A percentile compares a stretch with the other conserved stretches of the same genome.
Conservation (phyloP, 2,329 filamentous ascomycete genomes). For the Cordyceps militaris region DNA sequence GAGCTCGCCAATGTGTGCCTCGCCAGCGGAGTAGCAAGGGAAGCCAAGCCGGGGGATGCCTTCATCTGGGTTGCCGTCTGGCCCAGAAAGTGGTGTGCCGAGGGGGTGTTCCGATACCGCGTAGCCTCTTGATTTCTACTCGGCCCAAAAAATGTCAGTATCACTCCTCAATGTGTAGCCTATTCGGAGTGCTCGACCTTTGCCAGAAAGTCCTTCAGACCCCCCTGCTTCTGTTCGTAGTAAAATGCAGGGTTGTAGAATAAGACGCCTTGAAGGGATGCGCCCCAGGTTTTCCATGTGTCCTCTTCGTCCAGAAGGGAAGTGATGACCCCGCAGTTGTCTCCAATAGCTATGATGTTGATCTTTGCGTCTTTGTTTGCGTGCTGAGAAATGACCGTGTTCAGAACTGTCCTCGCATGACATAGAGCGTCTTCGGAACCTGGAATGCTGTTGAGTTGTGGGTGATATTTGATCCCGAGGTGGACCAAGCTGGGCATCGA, state of each 20-base stretch:
- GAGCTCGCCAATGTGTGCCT: constrained; percentile 50
- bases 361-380: constrained; percentile 46
- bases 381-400: constrained; percentile 48
- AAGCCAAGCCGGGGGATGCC: constrained; percentile 47
- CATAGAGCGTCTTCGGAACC: constrained; percentile 48
- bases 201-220: constrained; percentile 43
- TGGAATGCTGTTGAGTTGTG: constrained; percentile 52
- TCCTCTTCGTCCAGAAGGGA: constrained; percentile 50
- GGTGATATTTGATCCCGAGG: constrained; percentile 42
- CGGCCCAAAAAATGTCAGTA: constrained; percentile 10
- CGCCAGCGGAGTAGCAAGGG: constrained; percentile 63
- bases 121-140: constrained; percentile 55
- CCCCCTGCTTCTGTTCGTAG: constrained; percentile 23
- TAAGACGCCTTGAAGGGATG: constrained; percentile 40
- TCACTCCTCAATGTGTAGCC: constrained; percentile 18
- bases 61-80: constrained; percentile 39
- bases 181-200: constrained; percentile 33
- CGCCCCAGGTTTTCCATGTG: constrained; percentile 41
- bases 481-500: constrained; percentile 59
- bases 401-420: constrained; percentile 63
- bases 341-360: constrained; percentile 65
- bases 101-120: constrained; percentile 43
- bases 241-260: constrained; percentile 41
- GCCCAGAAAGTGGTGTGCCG: constrained; percentile 46
- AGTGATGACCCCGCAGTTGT: constrained; percentile 53